phyloP scores from a whole-genome alignment of 2,329 filamentous ascomycete genomes.

The Fusarium pseudograminearum region DNA sequence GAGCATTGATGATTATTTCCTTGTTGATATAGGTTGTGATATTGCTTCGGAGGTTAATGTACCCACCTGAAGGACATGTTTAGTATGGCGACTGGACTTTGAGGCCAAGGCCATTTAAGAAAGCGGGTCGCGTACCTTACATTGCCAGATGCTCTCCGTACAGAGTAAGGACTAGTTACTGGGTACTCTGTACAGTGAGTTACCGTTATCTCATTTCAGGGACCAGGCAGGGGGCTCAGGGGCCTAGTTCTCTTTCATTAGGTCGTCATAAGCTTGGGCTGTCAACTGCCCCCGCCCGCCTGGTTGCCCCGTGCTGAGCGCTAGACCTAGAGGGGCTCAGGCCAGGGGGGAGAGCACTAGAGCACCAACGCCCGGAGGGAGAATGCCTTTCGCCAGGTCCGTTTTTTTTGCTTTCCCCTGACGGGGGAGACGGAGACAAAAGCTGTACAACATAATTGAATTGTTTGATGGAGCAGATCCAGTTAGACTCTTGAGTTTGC shows the following conservation, averaged over 20 bases:
- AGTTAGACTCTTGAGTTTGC: background rate
- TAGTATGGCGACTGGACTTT: constrained; percentile 30
- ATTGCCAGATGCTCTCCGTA: too few species aligned
- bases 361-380: constrained; percentile 1
- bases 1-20: constrained; percentile 22
- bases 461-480: constrained; percentile 17
- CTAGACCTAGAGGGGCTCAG: constrained; percentile 37
- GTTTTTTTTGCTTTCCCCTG: constrained; percentile 43
- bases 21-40: constrained; percentile 10
- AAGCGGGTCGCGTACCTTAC: constrained; percentile 38
- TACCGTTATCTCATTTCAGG: constrained; percentile 38
- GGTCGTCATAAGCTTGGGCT: constrained; percentile 27
- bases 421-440: constrained; percentile 39
- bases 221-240: constrained; percentile 30
- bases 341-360: constrained; percentile 23
- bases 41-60: constrained; percentile 23
- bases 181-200: background rate
- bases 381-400: constrained; percentile 19
- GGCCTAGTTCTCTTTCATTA: constrained; percentile 2
- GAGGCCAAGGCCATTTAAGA: constrained; percentile 21
- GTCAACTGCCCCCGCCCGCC: constrained; percentile 23
- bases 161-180: too few species aligned
- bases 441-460: constrained; percentile 2
- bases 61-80: background rate
- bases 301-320: constrained; percentile 42